Evolutionary conservation across 2,329 filamentous ascomycete genomes (phyloP), one percentile per base, ranked within the genome.

Genomic region (Myotisia sp.): DNA sequence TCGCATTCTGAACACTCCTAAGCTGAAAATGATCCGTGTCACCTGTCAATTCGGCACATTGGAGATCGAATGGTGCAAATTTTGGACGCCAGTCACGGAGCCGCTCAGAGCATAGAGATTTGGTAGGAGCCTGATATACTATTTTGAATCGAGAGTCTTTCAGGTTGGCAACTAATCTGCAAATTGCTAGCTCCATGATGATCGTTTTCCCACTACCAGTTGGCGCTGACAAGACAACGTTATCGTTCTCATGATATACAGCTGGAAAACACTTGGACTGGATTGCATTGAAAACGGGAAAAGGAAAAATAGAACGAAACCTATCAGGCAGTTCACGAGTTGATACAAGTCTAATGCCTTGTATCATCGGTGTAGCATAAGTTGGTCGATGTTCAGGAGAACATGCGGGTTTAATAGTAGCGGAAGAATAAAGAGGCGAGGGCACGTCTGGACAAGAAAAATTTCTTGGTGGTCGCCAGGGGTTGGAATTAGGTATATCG

Each of bases 121-220:
- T 92, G 0, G 80, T 87, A 0, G 83, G 84, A 7, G 83, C 83
- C 55, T 83, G 79, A 47, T 92, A 92, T 3, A 92, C 70, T 27
- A 87, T 74, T 52, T 92, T 92, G 65, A 77, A 85, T 30, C 75
- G 63, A 50, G 58, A 72, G 47, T 56, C 70, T 47, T 53, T 64
- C 30, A 68, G 63, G 3, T 59, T 63, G 22, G 67, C 65, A 17
- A 80, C 63, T 2, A 86, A 63, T 38, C 72, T 74, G 55, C 81
- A 87, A 22, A 92, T 80, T 3, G 82, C 82, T 29, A 92, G 64
- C 53, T 92, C 84, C 42, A 92, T 67, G 6, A 90, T 67, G 1
- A 68, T 80, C 1, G 83, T 92, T 53, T 92, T 92, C 2, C 84
- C 83, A 52, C 82, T 86, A 6, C 83, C 82, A 0, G 83, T 92